Evolutionary conservation across 352 stramenopile species (phyloP).

Genomic region (Phytophthora tubulina): DNA sequence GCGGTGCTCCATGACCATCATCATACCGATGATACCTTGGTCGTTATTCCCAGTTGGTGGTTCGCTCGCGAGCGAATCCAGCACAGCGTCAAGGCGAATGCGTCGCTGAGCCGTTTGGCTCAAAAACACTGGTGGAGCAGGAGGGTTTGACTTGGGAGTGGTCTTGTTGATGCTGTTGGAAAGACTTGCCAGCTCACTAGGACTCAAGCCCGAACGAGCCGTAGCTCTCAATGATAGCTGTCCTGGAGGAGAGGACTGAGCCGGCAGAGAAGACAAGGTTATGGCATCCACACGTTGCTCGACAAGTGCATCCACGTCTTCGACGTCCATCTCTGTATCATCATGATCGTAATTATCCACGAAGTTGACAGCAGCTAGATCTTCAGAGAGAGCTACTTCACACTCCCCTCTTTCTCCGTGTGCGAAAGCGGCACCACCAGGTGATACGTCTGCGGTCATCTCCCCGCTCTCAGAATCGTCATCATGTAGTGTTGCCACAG

Average conservation of each 20-base stretch:
- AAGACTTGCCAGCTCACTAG: background rate
- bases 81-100: background rate
- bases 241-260: background rate
- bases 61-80: background rate
- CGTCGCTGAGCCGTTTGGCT: background rate
- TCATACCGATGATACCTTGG: background rate
- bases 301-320: background rate
- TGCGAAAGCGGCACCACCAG: background rate
- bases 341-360: background rate
- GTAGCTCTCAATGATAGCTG: background rate
- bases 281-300: too few species aligned
- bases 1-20: slow-evolving; percentile 19
- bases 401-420: background rate
- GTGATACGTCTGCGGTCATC: background rate
- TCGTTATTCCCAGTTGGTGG: background rate
- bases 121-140: background rate
- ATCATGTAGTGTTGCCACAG: slow-evolving; percentile 1
- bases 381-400: background rate
- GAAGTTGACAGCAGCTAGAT: background rate
- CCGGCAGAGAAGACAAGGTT: too few species aligned
- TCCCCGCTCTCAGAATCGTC: background rate
- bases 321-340: background rate
- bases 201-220: background rate
- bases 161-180: background rate
- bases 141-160: too few species aligned